These are phyloP conservation scores for Ogataea parapolymorpha DNA, from an alignment of 805 yeast genomes.

Conservation along the genomic window DNA sequence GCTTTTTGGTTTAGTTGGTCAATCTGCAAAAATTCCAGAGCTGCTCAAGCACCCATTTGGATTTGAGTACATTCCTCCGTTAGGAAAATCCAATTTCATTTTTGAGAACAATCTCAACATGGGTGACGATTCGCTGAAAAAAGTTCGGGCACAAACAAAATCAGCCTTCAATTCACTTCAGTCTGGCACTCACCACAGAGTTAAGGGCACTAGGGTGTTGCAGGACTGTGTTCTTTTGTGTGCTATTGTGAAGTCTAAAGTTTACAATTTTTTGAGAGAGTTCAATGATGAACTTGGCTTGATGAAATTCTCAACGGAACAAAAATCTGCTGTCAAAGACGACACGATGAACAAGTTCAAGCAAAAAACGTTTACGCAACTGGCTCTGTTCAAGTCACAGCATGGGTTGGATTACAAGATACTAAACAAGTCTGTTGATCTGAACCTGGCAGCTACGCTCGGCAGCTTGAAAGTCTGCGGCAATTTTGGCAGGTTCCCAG, in stretches of 20 bases:
- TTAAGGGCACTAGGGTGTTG: slow-evolving; percentile 13
- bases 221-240: slow-evolving; percentile 34
- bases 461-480: slow-evolving; percentile 20
- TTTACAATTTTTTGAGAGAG: slow-evolving; percentile 18
- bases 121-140: slow-evolving; percentile 11
- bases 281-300: slow-evolving; percentile 20
- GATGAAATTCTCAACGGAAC: slow-evolving; percentile 18
- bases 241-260: slow-evolving; percentile 34
- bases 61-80: slow-evolving; percentile 29
- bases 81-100: slow-evolving; percentile 26
- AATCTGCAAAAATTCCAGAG: slow-evolving; percentile 13
- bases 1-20: slow-evolving; percentile 6
- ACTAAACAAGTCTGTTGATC: slow-evolving; percentile 23
- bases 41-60: slow-evolving; percentile 20
- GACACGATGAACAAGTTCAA: slow-evolving; percentile 21
- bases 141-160: slow-evolving; percentile 9
- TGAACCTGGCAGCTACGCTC: slow-evolving; percentile 22
- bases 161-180: slow-evolving; percentile 13
- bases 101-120: slow-evolving; percentile 23
- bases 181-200: slow-evolving; percentile 7
- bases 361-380: slow-evolving; percentile 23
- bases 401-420: slow-evolving; percentile 27
- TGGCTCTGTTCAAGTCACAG: slow-evolving; percentile 27
- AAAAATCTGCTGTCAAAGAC: slow-evolving; percentile 12
- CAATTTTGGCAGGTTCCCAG: slow-evolving; percentile 17